These are phyloP conservation scores for Talaromyces funiculosus DNA, from an alignment of 2,329 filamentous ascomycete genomes.

Conservation along the genomic window DNA sequence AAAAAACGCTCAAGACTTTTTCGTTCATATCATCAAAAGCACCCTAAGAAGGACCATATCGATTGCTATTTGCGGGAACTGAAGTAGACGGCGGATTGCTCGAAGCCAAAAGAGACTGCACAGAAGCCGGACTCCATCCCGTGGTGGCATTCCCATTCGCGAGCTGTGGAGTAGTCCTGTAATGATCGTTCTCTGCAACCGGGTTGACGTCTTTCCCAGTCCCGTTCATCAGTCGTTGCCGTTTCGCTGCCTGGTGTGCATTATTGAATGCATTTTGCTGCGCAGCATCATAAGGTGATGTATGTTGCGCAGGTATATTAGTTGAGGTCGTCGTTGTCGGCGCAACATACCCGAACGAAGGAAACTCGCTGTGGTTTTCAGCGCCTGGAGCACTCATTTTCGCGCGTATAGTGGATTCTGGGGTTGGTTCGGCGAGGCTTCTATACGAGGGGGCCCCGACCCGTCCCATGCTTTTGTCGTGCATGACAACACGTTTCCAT, in stretches of 20 bases:
- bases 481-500: conserved; percentile 45
- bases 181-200: conserved; percentile 6
- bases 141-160: conserved; percentile 7
- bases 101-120: conserved; percentile 11
- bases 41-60: conserved; percentile 8
- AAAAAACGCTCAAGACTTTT: not conserved
- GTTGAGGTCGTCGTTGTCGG: not conserved
- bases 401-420: conserved; percentile 2
- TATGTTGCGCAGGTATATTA: not conserved
- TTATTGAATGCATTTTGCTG: not conserved
- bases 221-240: conserved; percentile 34
- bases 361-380: conserved; percentile 8
- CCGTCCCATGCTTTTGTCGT: conserved; percentile 39
- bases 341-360: not conserved
- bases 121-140: conserved; percentile 13
- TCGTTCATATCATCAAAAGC: not conserved
- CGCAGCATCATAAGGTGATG: conserved; percentile 4
- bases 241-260: conserved; percentile 26
- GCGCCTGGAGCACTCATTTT: not conserved
- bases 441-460: conserved; percentile 22
- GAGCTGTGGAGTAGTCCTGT: not conserved
- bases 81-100: conserved; percentile 11
- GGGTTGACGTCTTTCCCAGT: conserved; percentile 4
- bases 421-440: conserved; percentile 14
- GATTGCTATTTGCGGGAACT: conserved; percentile 6